Evolutionary conservation across 176 grass and related monocot species (phyloP).

Genomic region (Poa pratensis): DNA sequence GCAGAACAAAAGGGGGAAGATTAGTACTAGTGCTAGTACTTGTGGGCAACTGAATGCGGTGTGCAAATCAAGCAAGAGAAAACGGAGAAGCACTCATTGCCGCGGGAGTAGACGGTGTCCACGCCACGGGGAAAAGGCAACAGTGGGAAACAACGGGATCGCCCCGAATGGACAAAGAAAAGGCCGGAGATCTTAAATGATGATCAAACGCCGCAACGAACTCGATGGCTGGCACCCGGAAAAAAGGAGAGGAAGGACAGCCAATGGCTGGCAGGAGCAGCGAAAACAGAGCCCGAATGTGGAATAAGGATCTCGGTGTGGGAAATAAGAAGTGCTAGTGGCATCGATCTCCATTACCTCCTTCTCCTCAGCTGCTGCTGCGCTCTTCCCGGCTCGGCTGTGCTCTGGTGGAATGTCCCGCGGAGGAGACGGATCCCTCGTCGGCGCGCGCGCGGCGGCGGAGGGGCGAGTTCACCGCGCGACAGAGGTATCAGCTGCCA

Average conservation of each 20-base stretch:
- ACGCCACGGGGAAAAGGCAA: slow-evolving; percentile 49
- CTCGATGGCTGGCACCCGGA: slow-evolving; percentile 10
- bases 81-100: slow-evolving; percentile 39
- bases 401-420: neutral
- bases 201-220: slow-evolving; percentile 43
- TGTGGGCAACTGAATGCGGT: neutral
- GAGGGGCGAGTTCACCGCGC: slow-evolving; percentile 29
- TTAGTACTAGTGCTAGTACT: neutral
- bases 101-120: slow-evolving; percentile 33
- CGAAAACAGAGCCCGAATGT: neutral
- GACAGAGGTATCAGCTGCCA: slow-evolving; percentile 13
- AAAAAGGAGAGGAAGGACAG: neutral
- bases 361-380: neutral
- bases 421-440: neutral
- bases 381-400: neutral
- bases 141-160: slow-evolving; percentile 61
- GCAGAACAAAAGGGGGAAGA: neutral
- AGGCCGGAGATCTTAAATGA: slow-evolving; percentile 51
- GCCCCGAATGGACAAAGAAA: slow-evolving; percentile 41
- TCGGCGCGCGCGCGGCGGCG: slow-evolving; percentile 13
- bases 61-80: slow-evolving; percentile 7
- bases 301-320: slow-evolving; percentile 8
- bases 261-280: neutral
- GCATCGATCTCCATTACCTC: slow-evolving; percentile 34
- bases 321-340: neutral